Evolutionary conservation across 2,329 filamentous ascomycete genomes (phyloP).

Genomic region (Aspergillus calidoustus): DNA sequence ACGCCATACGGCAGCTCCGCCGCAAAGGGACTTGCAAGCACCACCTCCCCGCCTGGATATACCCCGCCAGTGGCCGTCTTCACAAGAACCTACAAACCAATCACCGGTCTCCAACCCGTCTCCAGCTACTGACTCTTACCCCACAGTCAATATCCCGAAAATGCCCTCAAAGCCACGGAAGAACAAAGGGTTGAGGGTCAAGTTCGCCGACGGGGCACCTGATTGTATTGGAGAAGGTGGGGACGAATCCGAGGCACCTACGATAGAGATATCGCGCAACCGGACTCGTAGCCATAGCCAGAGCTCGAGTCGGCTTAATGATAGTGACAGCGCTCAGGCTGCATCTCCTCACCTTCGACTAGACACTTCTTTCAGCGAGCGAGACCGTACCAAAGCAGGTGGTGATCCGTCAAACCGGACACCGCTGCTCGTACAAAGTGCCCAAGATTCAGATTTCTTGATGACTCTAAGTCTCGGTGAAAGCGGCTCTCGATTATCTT

Average conservation of each 20-base stretch:
- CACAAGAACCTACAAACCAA: constrained; percentile 31
- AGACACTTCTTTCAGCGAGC: constrained; percentile 38
- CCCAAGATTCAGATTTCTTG: constrained; percentile 45
- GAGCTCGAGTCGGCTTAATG: constrained; percentile 21
- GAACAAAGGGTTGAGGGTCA: constrained; percentile 73
- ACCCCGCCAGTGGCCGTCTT: constrained; percentile 40
- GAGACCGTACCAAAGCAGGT: constrained; percentile 15
- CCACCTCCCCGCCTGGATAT: constrained; percentile 42
- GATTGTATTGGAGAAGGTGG: constrained; percentile 90
- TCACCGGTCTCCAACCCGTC: constrained; percentile 24
- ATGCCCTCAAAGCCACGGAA: constrained; percentile 45
- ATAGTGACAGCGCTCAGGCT: constrained; percentile 30
- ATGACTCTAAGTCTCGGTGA: constrained; percentile 35
- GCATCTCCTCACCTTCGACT: constrained; percentile 36
- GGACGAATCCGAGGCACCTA: constrained; percentile 77
- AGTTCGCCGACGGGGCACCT: constrained; percentile 73
- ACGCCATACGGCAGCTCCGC: constrained; percentile 18
- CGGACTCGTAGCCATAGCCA: constrained; percentile 31
- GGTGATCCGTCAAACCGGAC: constrained; percentile 28
- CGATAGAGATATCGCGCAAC: constrained; percentile 69
- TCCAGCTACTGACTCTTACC: constrained; percentile 29
- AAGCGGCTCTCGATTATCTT: constrained; percentile 44
- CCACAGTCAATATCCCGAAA: constrained; percentile 24
- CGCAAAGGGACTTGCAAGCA: constrained; percentile 34
- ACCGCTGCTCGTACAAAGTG: constrained; percentile 38